Percentiles rank a stretch among this genome's conserved stretches.
Evolutionary conservation across 305 asterid species (phyloP).

Genomic region (Rubia balearica): DNA sequence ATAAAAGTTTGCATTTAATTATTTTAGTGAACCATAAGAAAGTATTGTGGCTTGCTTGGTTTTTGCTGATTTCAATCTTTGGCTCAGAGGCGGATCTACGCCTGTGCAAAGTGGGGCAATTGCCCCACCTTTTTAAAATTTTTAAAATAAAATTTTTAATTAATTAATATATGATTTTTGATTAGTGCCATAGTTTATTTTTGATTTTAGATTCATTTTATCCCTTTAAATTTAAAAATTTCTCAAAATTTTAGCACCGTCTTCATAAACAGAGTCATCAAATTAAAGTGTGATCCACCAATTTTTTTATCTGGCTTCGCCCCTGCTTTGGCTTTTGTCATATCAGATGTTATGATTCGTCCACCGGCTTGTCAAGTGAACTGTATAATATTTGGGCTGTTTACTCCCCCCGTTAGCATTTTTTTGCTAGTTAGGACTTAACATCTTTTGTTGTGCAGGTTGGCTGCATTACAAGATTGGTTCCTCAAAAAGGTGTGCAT

Average conservation of each 20-base stretch:
- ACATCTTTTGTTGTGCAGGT: conserved; percentile 39
- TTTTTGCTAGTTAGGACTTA: background rate
- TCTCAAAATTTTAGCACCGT: too few relatives aligned
- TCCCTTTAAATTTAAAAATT: too few relatives aligned
- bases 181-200: too few relatives aligned
- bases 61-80: background rate
- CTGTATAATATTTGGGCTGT: background rate
- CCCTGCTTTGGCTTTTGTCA: background rate
- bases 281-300: too few relatives aligned
- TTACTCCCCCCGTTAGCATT: background rate
- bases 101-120: too few relatives aligned
- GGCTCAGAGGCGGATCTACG: too few relatives aligned
- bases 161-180: too few relatives aligned
- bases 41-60: background rate
- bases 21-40: background rate
- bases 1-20: background rate
- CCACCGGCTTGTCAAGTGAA: background rate
- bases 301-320: too few relatives aligned
- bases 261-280: too few relatives aligned
- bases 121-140: too few relatives aligned
- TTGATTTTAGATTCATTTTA: too few relatives aligned
- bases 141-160: too few relatives aligned
- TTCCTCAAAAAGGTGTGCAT: conserved; percentile 97
- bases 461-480: conserved; percentile 95
- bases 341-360: background rate